Base-by-base conservation (phyloP, 2,329 filamentous ascomycete genomes). In the Diaporthe velutina region DNA sequence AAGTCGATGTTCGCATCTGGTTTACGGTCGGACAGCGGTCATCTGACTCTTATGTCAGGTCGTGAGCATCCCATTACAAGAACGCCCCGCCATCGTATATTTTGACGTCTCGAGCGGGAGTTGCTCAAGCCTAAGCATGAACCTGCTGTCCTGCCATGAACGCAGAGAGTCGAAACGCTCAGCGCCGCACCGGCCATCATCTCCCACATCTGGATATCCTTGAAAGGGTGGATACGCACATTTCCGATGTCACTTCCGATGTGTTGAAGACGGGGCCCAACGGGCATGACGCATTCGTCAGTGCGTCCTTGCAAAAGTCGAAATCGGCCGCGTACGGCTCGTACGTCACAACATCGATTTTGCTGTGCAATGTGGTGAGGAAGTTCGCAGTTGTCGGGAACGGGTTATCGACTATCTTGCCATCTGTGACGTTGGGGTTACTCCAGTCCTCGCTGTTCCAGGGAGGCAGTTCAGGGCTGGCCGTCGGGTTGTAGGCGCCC, bases 321-420 rank as follows among this genome's bases (percentile, higher is more conserved):
- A 86, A 78, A 82, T 83, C 77, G 70, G 85, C 83, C 73, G 85
- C 85, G 81, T 88, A 95, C 2, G 94, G 93, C 70, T 92, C 88
- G 83, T 96, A 98, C 25, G 91, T 94, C 75, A 98, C 86, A 30
- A 98, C 92, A 76, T 94, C 89, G 78, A 96, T 89, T 76, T 90
- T 90, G 61, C 90, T 89, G 77, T 93, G 90, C 40, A 98, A 87
- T 1, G 96, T 98, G 0, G 94, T 94, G 78, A 90, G 91, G 77
- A 90, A 91, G 75, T 88, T 86, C 10, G 76, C 77, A 13, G 75
- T 75, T 30, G 82, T 77, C 38, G 86, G 84, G 57, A 87, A 84
- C 68, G 92, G 90, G 68, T 92, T 83, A 78, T 93, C 87, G 66
- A 91, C 83, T 75, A 98, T 98, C 87, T 98, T 98, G 81, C 95